Conservation (phyloP, 2,329 filamentous ascomycete species). For the Fusarium penzigii region DNA sequence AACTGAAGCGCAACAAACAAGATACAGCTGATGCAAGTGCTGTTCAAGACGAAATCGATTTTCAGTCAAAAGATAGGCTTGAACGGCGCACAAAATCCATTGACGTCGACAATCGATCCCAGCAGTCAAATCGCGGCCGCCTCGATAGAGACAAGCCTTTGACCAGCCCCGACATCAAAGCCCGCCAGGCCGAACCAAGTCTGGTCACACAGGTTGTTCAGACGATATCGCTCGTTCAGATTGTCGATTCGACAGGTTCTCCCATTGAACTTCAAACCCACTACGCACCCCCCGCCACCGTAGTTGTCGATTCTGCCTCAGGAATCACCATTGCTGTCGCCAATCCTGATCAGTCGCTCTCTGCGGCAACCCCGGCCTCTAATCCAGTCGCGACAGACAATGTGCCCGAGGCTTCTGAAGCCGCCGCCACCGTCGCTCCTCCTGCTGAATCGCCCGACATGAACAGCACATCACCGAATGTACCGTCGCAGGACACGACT, state of each 20-base stretch:
- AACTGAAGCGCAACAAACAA: conserved; percentile 5
- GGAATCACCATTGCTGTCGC: conserved; percentile 40
- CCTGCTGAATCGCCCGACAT: conserved; percentile 19
- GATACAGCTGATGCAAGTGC: neutral
- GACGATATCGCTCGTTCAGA: conserved; percentile 56
- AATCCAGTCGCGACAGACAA: conserved; percentile 23
- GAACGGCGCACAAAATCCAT: conserved; percentile 26
- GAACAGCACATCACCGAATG: conserved; percentile 20
- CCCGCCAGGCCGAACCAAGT: conserved; percentile 27
- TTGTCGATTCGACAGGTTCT: conserved; percentile 50
- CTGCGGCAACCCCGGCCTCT: conserved; percentile 25
- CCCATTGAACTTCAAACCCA: conserved; percentile 47
- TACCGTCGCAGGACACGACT: conserved; percentile 15
- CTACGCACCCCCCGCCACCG: conserved; percentile 39
- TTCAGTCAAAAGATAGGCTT: conserved; percentile 9
- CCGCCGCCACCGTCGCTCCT: conserved; percentile 15
- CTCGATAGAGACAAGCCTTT: conserved; percentile 17
- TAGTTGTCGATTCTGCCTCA: conserved; percentile 38
- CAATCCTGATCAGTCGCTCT: conserved; percentile 23
- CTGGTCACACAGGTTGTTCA: conserved; percentile 51
- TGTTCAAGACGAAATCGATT: conserved; percentile 15
- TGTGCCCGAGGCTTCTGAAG: conserved; percentile 20
- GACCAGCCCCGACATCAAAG: conserved; percentile 15
- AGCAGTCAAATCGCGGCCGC: conserved; percentile 25
- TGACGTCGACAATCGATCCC: conserved; percentile 21